Evolutionary conservation across 495 filamentous ascomycete genomes (phyloP).

Genomic region (Oidiodendron maius): DNA sequence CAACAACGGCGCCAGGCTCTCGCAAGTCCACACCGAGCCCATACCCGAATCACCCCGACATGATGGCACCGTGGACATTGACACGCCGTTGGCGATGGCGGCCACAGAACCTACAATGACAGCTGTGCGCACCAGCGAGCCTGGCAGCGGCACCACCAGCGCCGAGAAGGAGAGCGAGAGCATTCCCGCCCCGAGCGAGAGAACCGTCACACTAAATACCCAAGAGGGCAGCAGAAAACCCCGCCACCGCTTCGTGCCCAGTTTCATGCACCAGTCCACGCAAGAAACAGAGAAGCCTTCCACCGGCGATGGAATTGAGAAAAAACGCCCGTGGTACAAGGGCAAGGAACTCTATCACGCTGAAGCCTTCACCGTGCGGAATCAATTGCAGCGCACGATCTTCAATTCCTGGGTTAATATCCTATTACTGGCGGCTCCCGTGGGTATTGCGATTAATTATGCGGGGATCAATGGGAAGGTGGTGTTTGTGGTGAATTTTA

Average conservation of each 20-base stretch:
- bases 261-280: slow-evolving; percentile 4
- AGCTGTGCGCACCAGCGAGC: neutral
- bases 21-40: neutral
- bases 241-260: slow-evolving; percentile 5
- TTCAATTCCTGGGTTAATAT: slow-evolving; percentile 83
- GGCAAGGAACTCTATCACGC: slow-evolving; percentile 31
- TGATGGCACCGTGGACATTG: no score
- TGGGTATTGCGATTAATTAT: slow-evolving; percentile 69
- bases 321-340: slow-evolving; percentile 27
- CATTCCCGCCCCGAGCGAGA: neutral
- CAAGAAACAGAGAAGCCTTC: slow-evolving; percentile 25
- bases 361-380: slow-evolving; percentile 51
- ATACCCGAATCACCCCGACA: neutral
- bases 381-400: slow-evolving; percentile 65
- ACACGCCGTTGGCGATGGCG: neutral
- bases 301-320: no score
- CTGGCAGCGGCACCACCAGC: neutral
- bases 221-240: slow-evolving; percentile 2
- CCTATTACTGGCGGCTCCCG: slow-evolving; percentile 70
- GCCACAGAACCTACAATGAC: no score
- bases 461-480: slow-evolving; percentile 38
- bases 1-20: neutral
- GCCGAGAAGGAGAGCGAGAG: neutral
- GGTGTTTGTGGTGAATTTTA: slow-evolving; percentile 83
- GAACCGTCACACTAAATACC: neutral